Evolutionary conservation across 1,139 yeast genomes (phyloP), one percentile per base, ranked within the genome.

Genomic region (Martiniozyma asiatica): DNA sequence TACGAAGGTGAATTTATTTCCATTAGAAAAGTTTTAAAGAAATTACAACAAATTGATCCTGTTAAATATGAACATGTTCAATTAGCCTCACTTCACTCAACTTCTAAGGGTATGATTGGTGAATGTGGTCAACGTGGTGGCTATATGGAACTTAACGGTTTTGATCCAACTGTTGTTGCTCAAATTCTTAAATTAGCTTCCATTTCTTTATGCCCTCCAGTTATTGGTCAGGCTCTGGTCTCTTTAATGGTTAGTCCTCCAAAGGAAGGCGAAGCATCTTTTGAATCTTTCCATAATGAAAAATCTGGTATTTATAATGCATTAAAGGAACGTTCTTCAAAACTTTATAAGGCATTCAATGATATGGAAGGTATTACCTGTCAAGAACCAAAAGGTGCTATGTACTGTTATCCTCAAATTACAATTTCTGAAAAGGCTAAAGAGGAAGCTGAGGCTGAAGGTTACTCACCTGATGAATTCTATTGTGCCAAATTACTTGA

Each of bases 111-210:
- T 52, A 82, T 85, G 48, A 71, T 85, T 44, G 99, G 98, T 36
- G 98, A 89, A 59, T 89, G 98, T 65, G 98, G 98, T 35, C 98
- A 89, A 61, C 76, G 98, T 58, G 98, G 97, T 47, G 98, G 99
- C 4, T 92, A 87, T 63, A 81, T 89, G 93, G 98, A 89, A 57
- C 60, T 87, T 10, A 69, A 76, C 11, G 95, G 95, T 1, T 81
- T 89, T 56, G 60, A 68, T 16, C 63, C 63, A 4, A 87, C 78
- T 29, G 77, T 87, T 12, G 62, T 65, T 44, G 79, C 72, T 24
- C 65, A 80, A 32, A 64, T 89, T 32, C 65, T 80, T 56, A 89
- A 89, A 57, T 63, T 89, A 45, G 93, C 94, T 14, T 79, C 94
- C 12, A 84, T 89, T 44, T 77, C 89, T 26, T 64, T 89, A 37